Evolutionary conservation across 129 eudicot genomes (phyloP).

Genomic region (Centrapalus pauciflorus): DNA sequence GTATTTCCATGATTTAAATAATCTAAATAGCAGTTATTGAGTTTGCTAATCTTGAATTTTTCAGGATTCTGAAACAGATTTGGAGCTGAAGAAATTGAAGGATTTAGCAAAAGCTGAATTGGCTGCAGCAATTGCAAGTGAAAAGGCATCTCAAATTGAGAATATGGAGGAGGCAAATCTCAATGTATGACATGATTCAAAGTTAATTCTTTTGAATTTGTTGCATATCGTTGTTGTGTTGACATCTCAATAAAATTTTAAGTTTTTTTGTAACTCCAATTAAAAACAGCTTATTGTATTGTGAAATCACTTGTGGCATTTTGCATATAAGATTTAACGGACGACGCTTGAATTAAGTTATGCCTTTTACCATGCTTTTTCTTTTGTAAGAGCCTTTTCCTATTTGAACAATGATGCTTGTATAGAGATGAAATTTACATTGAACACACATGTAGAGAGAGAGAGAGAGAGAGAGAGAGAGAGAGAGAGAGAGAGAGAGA

Average conservation of each 20-base stretch:
- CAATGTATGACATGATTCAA: conserved; percentile 45
- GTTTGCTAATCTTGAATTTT: conserved; percentile 12
- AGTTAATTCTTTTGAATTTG: conserved; percentile 15
- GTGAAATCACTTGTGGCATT: neutral
- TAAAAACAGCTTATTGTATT: neutral
- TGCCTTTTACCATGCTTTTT: neutral
- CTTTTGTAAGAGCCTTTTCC: too few relatives aligned
- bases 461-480: too few relatives aligned
- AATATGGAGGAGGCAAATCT: conserved; percentile 92
- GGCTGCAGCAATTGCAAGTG: conserved; percentile 80
- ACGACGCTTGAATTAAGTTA: neutral
- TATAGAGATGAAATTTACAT: too few relatives aligned
- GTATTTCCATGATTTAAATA: neutral
- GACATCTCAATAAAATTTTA: neutral
- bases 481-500: too few relatives aligned
- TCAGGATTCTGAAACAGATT: conserved; percentile 73
- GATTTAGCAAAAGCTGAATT: conserved; percentile 87
- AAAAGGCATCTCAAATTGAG: conserved; percentile 88
- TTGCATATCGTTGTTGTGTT: conserved; percentile 6
- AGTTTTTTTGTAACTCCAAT: neutral
- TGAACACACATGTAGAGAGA: too few relatives aligned
- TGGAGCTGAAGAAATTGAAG: conserved; percentile 55
- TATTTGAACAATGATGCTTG: too few relatives aligned
- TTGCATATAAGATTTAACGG: neutral
- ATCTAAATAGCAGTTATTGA: conserved; percentile 2